Conservation (phyloP, 352 stramenopile species). For the Globisporangium spinosum region DNA sequence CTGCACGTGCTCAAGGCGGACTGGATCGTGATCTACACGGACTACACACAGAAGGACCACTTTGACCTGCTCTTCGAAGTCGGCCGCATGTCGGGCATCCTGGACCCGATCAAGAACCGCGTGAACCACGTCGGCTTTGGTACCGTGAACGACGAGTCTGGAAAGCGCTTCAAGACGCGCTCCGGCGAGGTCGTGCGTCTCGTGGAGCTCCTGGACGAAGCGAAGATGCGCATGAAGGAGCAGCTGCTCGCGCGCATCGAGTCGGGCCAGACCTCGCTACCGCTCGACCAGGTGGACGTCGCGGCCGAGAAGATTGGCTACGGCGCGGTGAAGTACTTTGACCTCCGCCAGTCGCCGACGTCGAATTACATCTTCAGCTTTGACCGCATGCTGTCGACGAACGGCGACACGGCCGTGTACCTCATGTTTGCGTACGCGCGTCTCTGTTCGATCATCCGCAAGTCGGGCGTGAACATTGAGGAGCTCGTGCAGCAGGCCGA, state of each 20-base stretch:
- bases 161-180: conserved; percentile 97
- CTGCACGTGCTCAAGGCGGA: conserved; percentile 81
- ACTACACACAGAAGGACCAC: conserved; percentile 88
- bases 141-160: conserved; percentile 84
- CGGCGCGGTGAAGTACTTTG: conserved; percentile 99
- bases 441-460: conserved; percentile 95
- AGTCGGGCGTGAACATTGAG: conserved; percentile 87
- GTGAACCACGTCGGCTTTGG: conserved; percentile 84
- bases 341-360: conserved; percentile 96
- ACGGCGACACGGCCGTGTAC: conserved; percentile 99
- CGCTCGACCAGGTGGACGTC: conserved; percentile 90
- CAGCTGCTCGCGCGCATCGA: conserved; percentile 91
- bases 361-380: conserved; percentile 99
- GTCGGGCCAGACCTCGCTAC: conserved; percentile 84
- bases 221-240: conserved; percentile 93
- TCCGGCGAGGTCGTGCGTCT: conserved; percentile 97
- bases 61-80: conserved; percentile 86
- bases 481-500: conserved; percentile 50
- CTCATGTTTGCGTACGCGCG: conserved; percentile 99
- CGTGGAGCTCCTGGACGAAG: conserved; percentile 98
- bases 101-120: conserved; percentile 79
- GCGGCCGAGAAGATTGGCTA: conserved; percentile 97
- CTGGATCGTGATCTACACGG: conserved; percentile 83
- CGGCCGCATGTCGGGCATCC: conserved; percentile 67
- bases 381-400: conserved; percentile 99